A percentile compares a stretch with the other conserved stretches of the same genome.
Evolutionary conservation across 352 stramenopile species (phyloP).

Genomic region (Pythium angustatum): DNA sequence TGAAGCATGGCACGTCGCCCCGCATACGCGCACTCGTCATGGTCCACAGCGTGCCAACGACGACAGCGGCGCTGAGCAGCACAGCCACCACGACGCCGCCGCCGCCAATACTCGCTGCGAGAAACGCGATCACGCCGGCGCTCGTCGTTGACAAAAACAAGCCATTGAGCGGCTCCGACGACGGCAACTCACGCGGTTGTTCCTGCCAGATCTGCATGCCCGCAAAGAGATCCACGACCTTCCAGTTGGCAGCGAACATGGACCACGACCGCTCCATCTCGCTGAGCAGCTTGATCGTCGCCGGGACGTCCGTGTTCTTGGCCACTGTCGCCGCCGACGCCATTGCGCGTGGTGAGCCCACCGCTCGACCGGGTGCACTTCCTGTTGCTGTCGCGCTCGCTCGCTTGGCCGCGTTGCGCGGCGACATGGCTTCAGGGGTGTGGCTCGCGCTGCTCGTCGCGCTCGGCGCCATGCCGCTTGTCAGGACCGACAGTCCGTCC

Average conservation of each 20-base stretch:
- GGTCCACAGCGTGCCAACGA: slow-evolving; percentile 53
- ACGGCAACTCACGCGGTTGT: slow-evolving; percentile 19
- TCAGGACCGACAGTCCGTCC: slow-evolving; percentile 14
- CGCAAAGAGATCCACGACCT: slow-evolving; percentile 65
- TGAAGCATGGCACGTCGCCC: slow-evolving; percentile 61
- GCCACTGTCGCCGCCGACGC: slow-evolving; percentile 3
- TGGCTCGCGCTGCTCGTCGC: background rate
- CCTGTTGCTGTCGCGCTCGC: background rate
- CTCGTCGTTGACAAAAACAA: slow-evolving; percentile 58
- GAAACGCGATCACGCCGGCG: slow-evolving; percentile 57
- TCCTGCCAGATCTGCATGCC: slow-evolving; percentile 75
- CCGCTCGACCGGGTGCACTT: background rate
- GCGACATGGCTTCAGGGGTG: slow-evolving; percentile 2
- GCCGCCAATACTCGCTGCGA: slow-evolving; percentile 68
- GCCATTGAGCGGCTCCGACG: slow-evolving; percentile 54
- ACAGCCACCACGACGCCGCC: slow-evolving; percentile 49
- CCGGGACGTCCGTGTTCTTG: slow-evolving; percentile 36
- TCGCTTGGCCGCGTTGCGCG: background rate
- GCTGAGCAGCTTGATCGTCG: slow-evolving; percentile 66
- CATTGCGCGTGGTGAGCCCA: background rate
- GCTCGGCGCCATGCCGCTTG: background rate
- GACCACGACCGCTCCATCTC: slow-evolving; percentile 71
- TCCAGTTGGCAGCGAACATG: slow-evolving; percentile 71
- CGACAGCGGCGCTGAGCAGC: slow-evolving; percentile 50
- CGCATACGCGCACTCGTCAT: slow-evolving; percentile 43